phyloP scores from a whole-genome alignment of 768 basidiomycete genomes.

The Clitopilus passeckerianus region DNA sequence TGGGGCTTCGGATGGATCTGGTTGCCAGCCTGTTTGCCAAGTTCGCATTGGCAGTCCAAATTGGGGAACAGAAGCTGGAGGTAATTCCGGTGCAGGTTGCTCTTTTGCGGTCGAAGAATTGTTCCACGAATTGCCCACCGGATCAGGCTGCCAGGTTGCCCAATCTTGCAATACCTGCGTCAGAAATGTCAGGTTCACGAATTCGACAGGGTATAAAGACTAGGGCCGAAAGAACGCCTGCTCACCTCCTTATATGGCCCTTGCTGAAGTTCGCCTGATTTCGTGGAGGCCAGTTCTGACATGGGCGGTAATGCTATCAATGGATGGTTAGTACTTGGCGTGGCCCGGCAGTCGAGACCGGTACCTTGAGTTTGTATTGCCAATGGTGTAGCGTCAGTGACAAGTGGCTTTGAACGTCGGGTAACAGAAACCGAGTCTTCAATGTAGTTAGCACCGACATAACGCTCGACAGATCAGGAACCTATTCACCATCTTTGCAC shows the following conservation, averaged over 20 bases:
- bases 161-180: neutral
- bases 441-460: neutral
- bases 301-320: no score
- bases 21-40: no score
- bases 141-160: neutral
- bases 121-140: neutral
- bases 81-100: neutral
- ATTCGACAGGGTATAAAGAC: neutral
- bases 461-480: neutral
- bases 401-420: neutral
- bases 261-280: no score
- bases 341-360: no score
- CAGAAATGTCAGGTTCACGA: neutral
- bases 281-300: no score
- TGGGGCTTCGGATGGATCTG: no score
- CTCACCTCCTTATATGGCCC: neutral
- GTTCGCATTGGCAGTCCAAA: no score
- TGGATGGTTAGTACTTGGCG: no score
- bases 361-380: no score
- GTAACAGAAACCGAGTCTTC: neutral
- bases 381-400: no score
- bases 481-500: neutral
- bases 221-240: neutral
- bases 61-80: neutral
- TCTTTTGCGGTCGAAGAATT: neutral